phyloP scores from a whole-genome alignment of 1,139 yeast species.

The Taiozyma onychis region DNA sequence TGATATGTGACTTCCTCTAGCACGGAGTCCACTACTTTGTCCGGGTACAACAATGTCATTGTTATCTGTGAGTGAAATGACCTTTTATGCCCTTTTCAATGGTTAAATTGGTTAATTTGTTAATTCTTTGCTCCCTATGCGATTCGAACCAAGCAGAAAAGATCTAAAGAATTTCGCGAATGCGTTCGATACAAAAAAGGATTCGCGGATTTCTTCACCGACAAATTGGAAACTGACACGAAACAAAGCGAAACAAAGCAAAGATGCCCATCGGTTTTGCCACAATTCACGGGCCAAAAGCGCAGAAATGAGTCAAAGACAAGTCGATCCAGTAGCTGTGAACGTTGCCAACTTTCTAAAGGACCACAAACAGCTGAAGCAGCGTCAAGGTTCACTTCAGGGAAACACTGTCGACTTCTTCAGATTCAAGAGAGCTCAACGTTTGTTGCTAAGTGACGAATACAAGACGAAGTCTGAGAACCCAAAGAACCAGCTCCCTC shows the following conservation, averaged over 20 bases:
- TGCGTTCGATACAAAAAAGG: background rate
- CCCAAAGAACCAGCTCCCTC: slow-evolving; percentile 54
- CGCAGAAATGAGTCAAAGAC: slow-evolving; percentile 23
- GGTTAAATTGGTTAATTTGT: background rate
- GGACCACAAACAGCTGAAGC: slow-evolving; percentile 59
- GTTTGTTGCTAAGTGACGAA: slow-evolving; percentile 73
- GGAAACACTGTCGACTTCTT: slow-evolving; percentile 74
- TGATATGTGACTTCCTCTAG: slow-evolving; percentile 28
- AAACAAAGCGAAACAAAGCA: background rate
- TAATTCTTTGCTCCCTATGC: background rate
- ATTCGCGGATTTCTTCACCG: background rate
- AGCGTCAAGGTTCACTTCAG: slow-evolving; percentile 72
- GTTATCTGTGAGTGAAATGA: no score
- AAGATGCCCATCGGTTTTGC: background rate
- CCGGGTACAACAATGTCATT: slow-evolving; percentile 19
- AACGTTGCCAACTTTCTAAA: slow-evolving; percentile 71
- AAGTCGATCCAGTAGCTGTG: slow-evolving; percentile 32
- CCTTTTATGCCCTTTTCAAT: background rate
- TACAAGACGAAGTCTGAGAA: slow-evolving; percentile 53
- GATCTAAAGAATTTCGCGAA: background rate
- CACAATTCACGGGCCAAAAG: background rate
- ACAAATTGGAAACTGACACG: background rate
- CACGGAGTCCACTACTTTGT: slow-evolving; percentile 25
- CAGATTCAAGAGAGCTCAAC: slow-evolving; percentile 73
- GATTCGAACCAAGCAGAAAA: background rate